Evolutionary conservation across 768 basidiomycete species (phyloP).

Genomic region (Trametes cubensis): DNA sequence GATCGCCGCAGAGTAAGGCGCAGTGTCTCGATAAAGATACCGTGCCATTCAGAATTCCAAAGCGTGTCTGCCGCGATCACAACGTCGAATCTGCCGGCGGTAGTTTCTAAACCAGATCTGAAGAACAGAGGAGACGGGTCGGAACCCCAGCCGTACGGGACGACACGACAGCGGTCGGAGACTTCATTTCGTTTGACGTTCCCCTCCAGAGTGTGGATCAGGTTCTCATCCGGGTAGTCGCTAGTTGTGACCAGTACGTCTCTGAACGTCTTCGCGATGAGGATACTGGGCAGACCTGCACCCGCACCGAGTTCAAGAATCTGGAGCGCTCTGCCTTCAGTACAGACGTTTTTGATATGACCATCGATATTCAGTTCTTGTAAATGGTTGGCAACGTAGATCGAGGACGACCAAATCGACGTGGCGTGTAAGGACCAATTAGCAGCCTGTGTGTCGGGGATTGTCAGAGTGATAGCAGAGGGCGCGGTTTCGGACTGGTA

Average conservation of each 20-base stretch:
- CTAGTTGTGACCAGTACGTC: conserved; percentile 51
- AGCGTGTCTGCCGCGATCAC: conserved; percentile 76
- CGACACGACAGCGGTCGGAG: conserved; percentile 48
- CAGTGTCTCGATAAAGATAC: conserved; percentile 55
- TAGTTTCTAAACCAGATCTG: conserved; percentile 18
- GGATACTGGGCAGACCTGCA: conserved; percentile 73
- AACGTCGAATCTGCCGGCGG: conserved; percentile 52
- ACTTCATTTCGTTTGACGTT: conserved; percentile 60
- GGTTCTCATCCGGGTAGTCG: conserved; percentile 71
- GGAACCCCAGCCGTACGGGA: conserved; percentile 69
- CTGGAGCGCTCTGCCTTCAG: conserved; percentile 22
- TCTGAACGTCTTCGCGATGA: conserved; percentile 54
- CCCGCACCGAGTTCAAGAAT: conserved; percentile 78
- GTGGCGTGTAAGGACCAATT: conserved; percentile 82
- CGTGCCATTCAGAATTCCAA: conserved; percentile 71
- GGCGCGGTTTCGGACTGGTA: conserved; percentile 37
- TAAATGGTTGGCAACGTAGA: conserved; percentile 69
- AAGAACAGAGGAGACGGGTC: conserved; percentile 41
- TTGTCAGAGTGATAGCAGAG: conserved; percentile 47
- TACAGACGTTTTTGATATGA: conserved; percentile 27
- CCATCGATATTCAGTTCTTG: conserved; percentile 45
- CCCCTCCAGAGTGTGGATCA: conserved; percentile 58
- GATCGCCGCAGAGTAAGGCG: conserved; percentile 47
- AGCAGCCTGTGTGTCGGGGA: conserved; percentile 64
- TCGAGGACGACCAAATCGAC: conserved; percentile 72